Percentiles rank a stretch among this genome's conserved stretches.
These are phyloP conservation scores for Hordeum vulgare DNA, from an alignment of 176 grass and related monocot species.

Conservation along the genomic window MorexV3_pseudomolecules_assembly NC_058524.1:224260880-224261379, in stretches of 20 bases:
- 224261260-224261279: slow-evolving; percentile 47
- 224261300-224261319: slow-evolving; percentile 81
- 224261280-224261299: slow-evolving; percentile 36
- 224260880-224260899: slow-evolving; percentile 46
- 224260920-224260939: slow-evolving; percentile 75
- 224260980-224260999: slow-evolving; percentile 29
- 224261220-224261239: slow-evolving; percentile 74
- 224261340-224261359: slow-evolving; percentile 28
- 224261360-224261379: slow-evolving; percentile 63
- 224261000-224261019: slow-evolving; percentile 40
- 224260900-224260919: slow-evolving; percentile 67
- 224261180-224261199: slow-evolving; percentile 74
- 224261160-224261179: slow-evolving; percentile 28
- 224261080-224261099: slow-evolving; percentile 46
- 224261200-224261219: slow-evolving; percentile 86
- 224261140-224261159: slow-evolving; percentile 13
- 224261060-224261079: slow-evolving; percentile 79
- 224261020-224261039: slow-evolving; percentile 56
- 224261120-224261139: slow-evolving; percentile 41
- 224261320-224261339: slow-evolving; percentile 64
- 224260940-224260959: slow-evolving; percentile 48
- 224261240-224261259: slow-evolving; percentile 53
- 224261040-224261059: slow-evolving; percentile 52
- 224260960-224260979: slow-evolving; percentile 21
- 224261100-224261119: slow-evolving; percentile 32